phyloP scores from a whole-genome alignment of 1,284 basidiomycete genomes.

The Heliocybe sulcata region DNA sequence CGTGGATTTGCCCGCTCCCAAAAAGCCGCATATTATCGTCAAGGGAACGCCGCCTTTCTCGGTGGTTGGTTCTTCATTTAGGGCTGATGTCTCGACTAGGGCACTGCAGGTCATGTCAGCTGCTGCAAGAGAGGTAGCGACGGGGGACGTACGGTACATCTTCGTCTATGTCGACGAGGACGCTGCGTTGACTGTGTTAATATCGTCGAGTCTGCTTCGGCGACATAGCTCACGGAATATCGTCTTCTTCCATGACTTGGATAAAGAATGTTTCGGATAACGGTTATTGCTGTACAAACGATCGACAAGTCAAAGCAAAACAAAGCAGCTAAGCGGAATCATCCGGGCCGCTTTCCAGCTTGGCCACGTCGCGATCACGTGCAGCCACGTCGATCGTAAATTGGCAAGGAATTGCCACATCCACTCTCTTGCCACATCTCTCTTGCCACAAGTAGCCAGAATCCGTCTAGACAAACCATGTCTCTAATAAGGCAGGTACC shows the following conservation, averaged over 20 bases:
- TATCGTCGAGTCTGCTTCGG: neutral
- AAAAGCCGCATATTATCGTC: constrained; percentile 87
- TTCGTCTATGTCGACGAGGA: constrained; percentile 30
- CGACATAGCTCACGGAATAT: constrained; percentile 10
- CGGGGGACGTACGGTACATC: constrained; percentile 4
- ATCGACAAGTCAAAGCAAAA: no score
- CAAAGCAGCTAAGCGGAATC: no score
- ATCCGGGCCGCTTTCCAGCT: no score
- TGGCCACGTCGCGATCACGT: neutral
- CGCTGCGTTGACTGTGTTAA: constrained; percentile 18
- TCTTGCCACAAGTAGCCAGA: neutral
- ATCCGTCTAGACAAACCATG: neutral
- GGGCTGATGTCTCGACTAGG: neutral
- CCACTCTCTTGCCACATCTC: no score
- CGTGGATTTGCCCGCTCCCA: constrained; percentile 90
- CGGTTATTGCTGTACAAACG: no score
- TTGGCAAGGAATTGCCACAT: no score
- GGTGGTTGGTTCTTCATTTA: neutral
- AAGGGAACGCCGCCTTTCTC: constrained; percentile 55
- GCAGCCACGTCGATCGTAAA: neutral
- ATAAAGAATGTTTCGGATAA: no score
- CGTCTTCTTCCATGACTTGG: constrained; percentile 13
- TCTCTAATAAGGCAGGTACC: neutral
- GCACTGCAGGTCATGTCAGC: constrained; percentile 6
- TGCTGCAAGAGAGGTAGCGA: neutral